Evolutionary conservation across 129 eudicot genomes (phyloP), one percentile per base, ranked within the genome.

Genomic region (Flaveria sonorensis): DNA sequence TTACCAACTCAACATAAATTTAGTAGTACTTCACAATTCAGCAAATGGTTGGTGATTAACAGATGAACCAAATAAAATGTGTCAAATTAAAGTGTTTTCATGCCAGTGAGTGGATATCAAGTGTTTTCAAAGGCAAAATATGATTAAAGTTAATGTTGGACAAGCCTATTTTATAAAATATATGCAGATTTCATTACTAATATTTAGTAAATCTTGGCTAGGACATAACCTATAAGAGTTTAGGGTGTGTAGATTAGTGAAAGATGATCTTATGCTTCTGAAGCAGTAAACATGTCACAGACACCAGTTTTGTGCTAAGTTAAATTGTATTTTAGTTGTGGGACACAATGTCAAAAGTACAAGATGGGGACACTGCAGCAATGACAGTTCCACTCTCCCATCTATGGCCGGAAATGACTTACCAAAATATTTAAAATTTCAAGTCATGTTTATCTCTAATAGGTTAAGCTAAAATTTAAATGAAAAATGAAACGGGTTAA

Each of bases 1-100:
- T 52, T 13, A 32, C 74, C 81, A 51, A 51, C 42, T 76, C 55
- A 30, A 64, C 23, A 50, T 36, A 14, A 26, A 32, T 20, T 64
- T 50, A 18, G 43, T 47, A 65, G 23, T 6, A 10, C 72, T 32
- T 19, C 72, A 76, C 30, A 47, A n/a, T 43, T 30, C 23, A 30
- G 50, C 65, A 28, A 47, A 9, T n/a, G 47, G 28, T 15, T n/a
- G 60, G 11, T 18, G 13, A 18, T 56, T 19, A 14, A 50, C 2
- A 14, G 7, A 50, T 2, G 55, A 13, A 50, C 6, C 18, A 3
- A 3, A 50, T 10, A 50, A 12, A 50, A 50, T 11, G 7, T 14
- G 55, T 0, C 55, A 50, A 50, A 11, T 14, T 14, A 50, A n/a
- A 48, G n/a, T 48, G n/a, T 12, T 12, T 12, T 48, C 15, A 48